These are phyloP conservation scores for Alternaria rosae DNA, from an alignment of 2,329 filamentous ascomycete genomes.

Conservation along the genomic window DNA sequence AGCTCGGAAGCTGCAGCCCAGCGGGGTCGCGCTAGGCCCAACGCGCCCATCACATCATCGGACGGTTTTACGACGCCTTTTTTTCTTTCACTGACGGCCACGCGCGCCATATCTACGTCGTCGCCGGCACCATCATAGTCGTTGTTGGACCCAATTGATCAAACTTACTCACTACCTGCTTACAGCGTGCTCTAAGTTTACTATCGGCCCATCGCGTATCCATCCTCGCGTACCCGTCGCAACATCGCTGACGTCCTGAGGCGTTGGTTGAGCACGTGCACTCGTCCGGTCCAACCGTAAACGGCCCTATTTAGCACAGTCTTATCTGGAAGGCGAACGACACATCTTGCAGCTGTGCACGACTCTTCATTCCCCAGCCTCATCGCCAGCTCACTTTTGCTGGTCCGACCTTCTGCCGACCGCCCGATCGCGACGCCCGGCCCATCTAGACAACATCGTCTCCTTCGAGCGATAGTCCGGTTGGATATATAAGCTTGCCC, in stretches of 20 bases:
- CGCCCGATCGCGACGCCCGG: slow-evolving; percentile 4
- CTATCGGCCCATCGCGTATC: background rate
- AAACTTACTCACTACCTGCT: background rate
- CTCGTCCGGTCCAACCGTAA: slow-evolving; percentile 29
- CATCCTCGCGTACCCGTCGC: background rate
- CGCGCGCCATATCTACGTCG: background rate
- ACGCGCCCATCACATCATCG: slow-evolving; percentile 19
- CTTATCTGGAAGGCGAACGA: slow-evolving; percentile 41
- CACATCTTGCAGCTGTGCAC: slow-evolving; percentile 36
- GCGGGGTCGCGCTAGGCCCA: slow-evolving; percentile 22
- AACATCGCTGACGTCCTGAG: background rate
- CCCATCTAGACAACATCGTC: slow-evolving; percentile 1
- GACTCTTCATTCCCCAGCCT: slow-evolving; percentile 14
- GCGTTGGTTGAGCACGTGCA: slow-evolving; percentile 29
- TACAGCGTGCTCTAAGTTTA: background rate
- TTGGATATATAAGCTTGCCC: slow-evolving; percentile 13
- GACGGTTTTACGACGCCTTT: slow-evolving; percentile 14
- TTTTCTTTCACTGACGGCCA: background rate
- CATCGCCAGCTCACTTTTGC: slow-evolving; percentile 6
- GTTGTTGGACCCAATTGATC: background rate
- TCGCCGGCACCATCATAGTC: background rate
- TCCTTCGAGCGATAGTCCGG: slow-evolving; percentile 3
- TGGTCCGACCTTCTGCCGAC: slow-evolving; percentile 19
- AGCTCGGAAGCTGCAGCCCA: slow-evolving; percentile 11
- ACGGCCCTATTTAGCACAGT: slow-evolving; percentile 29